These are phyloP conservation scores for Phytophthora colocasiae DNA, from an alignment of 352 stramenopile genomes.

Conservation along the genomic window DNA sequence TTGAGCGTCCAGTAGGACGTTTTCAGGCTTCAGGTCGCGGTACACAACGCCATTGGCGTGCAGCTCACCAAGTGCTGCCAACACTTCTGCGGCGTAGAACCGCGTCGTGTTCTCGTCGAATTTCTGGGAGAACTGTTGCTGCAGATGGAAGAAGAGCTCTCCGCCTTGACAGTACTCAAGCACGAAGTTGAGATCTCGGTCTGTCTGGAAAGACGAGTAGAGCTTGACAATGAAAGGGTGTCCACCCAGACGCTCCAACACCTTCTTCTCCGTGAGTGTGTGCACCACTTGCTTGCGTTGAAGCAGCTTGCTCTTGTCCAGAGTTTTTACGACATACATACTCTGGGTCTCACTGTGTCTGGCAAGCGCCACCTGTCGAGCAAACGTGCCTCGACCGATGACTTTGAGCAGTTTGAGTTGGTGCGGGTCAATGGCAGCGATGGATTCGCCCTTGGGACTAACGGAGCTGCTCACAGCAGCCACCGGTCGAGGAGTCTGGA, in stretches of 20 bases:
- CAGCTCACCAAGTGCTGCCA: constrained; percentile 57
- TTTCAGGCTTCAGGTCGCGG: constrained; percentile 83
- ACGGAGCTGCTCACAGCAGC: constrained; percentile 2
- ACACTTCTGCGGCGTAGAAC: constrained; percentile 86
- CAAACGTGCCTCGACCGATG: constrained; percentile 87
- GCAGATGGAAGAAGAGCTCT: constrained; percentile 88
- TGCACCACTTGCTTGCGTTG: constrained; percentile 81
- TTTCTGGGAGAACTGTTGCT: constrained; percentile 75
- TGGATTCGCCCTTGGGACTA: constrained; percentile 24
- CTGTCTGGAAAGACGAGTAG: constrained; percentile 77
- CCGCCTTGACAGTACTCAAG: constrained; percentile 87
- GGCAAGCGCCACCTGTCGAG: constrained; percentile 81
- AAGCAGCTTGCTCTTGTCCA: constrained; percentile 79
- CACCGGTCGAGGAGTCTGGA: constrained; percentile 34
- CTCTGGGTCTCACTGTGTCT: constrained; percentile 55
- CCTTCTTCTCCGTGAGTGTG: constrained; percentile 83
- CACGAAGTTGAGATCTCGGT: constrained; percentile 82
- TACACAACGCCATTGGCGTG: constrained; percentile 56
- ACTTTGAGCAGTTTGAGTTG: constrained; percentile 85
- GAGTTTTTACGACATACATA: constrained; percentile 84
- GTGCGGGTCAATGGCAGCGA: constrained; percentile 54
- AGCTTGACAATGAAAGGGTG: constrained; percentile 86
- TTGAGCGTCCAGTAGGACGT: constrained; percentile 75
- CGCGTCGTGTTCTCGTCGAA: constrained; percentile 66
- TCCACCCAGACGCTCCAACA: constrained; percentile 65